Evolutionary conservation across 352 stramenopile genomes (phyloP), one percentile per base, ranked within the genome.

Genomic region (Elongisporangium senticosum): DNA sequence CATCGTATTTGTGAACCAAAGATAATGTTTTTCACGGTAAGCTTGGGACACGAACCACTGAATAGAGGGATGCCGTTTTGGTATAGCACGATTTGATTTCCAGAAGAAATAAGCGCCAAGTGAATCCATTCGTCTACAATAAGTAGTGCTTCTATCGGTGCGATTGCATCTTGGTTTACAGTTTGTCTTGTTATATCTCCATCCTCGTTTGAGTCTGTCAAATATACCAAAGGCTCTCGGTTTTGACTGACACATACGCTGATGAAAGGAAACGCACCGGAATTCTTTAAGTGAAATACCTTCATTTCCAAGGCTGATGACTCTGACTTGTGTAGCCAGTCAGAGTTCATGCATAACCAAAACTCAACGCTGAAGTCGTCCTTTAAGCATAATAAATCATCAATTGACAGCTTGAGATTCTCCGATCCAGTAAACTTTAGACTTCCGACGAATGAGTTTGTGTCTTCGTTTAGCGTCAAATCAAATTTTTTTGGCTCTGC

Each of bases 311-410:
- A 17, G 0, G 17, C 49, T 20, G 19, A 19, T 4, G 6, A 22
- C n/a, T 51, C 28, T 22, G 50, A 23, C 4, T n/a, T 21, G 17
- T 51, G 1, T 13, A n/a, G 7, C 23, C 21, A 20, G n/a, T 39
- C 10, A 8, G 7, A 33, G 17, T 40, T 20, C n/a, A 79, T 48
- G 8, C 65, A 67, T 1, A 80, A 47, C 82, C 82, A 91, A 23
- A 75, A 78, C 53, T 89, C 77, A 15, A 86, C 59, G 1, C 74
- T 83, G 48, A 62, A 75, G 50, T 91, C 82, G 26, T 64, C 64
- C 2, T 68, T 59, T 0, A 71, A 51, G 7, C 10, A 39, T 10
- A 3, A 14, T 10, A 10, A 3, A 17, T 17, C 11, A 43, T 43
- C 11, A 43, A 14, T 43, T 17, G 13, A 43, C 8, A 43, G 33